phyloP scores from a whole-genome alignment of 2,329 filamentous ascomycete genomes.

The Knufia fluminis region DNA sequence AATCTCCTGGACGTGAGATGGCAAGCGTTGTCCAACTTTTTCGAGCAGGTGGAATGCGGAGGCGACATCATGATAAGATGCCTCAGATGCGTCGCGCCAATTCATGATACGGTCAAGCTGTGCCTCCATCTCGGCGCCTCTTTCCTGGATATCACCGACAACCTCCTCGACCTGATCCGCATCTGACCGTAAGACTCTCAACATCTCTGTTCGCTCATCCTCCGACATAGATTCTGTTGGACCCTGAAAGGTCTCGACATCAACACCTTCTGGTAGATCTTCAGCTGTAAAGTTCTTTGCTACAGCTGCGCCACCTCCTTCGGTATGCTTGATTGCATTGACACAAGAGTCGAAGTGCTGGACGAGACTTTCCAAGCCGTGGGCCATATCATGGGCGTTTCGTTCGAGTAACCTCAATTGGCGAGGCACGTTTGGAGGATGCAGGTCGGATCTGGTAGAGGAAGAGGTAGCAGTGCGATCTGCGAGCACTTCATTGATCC shows the following conservation, averaged over 20 bases:
- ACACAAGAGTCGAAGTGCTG: constrained; percentile 90
- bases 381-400: constrained; percentile 74
- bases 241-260: constrained; percentile 28
- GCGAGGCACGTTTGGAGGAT: constrained; percentile 38
- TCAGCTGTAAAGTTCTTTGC: constrained; percentile 46
- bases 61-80: constrained; percentile 47
- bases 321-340: constrained; percentile 80
- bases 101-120: constrained; percentile 55
- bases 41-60: constrained; percentile 59
- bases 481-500: constrained; percentile 50
- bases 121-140: constrained; percentile 66
- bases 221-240: constrained; percentile 62
- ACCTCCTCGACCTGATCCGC: constrained; percentile 54
- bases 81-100: constrained; percentile 50
- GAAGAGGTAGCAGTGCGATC: constrained; percentile 16
- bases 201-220: constrained; percentile 71
- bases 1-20: constrained; percentile 40
- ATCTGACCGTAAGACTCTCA: constrained; percentile 58
- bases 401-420: constrained; percentile 57
- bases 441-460: constrained; percentile 26
- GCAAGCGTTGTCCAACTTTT: constrained; percentile 56
- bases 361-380: constrained; percentile 68
- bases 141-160: constrained; percentile 60
- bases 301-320: constrained; percentile 63
- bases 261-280: constrained; percentile 45